These are phyloP conservation scores for Aspergillus neotritici DNA, from an alignment of 2,329 filamentous ascomycete species.

Conservation along the genomic window DNA sequence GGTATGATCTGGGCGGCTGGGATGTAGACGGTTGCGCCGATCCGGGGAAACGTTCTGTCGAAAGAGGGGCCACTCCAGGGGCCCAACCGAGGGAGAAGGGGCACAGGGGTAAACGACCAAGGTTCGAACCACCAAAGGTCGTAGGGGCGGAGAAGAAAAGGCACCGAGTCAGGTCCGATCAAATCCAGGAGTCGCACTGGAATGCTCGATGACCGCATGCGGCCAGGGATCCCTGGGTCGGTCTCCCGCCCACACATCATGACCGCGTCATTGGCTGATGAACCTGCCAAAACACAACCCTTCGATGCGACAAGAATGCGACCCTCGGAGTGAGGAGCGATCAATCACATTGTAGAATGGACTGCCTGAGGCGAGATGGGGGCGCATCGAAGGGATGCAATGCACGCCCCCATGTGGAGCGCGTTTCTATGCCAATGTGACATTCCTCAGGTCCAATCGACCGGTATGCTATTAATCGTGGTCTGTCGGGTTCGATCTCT, in stretches of 20 bases:
- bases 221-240: neutral
- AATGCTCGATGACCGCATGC: constrained; percentile 8
- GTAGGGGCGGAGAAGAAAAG: too few relatives aligned
- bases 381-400: neutral
- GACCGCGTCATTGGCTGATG: constrained; percentile 1
- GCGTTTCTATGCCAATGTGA: constrained; percentile 5
- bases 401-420: neutral
- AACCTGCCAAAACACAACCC: neutral
- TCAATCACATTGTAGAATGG: neutral
- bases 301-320: neutral
- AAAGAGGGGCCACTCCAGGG: too few relatives aligned
- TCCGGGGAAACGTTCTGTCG: too few relatives aligned
- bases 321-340: neutral
- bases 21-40: too few relatives aligned
- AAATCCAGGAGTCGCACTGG: constrained; percentile 1
- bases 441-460: constrained; percentile 6
- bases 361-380: neutral
- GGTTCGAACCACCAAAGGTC: too few relatives aligned
- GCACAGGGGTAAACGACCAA: too few relatives aligned
- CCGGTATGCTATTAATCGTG: constrained; percentile 2
- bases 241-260: neutral
- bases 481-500: neutral
- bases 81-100: too few relatives aligned
- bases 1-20: too few relatives aligned
- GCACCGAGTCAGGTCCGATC: neutral